A percentile compares a stretch with the other conserved stretches of the same genome.
Evolutionary conservation across 805 yeast species (phyloP).

Genomic region (Ogataea glucozyma): DNA sequence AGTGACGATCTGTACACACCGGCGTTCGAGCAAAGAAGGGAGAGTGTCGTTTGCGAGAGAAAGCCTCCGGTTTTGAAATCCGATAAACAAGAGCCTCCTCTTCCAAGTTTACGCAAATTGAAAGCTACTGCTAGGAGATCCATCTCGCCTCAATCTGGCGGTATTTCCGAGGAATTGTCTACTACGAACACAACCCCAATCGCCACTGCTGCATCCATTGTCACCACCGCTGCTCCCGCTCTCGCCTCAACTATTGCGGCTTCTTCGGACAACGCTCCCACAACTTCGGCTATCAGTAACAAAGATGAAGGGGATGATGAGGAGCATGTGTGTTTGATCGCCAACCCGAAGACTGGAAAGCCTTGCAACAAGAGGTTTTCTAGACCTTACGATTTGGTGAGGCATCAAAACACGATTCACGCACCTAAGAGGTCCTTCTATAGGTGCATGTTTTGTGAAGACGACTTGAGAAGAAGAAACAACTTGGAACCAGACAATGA

Average conservation of each 20-base stretch:
- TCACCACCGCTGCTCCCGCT: not conserved
- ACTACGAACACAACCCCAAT: slow-evolving; percentile 1
- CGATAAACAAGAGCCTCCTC: slow-evolving; percentile 22
- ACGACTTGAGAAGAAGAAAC: slow-evolving; percentile 50
- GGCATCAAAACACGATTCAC: slow-evolving; percentile 97
- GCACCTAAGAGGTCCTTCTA: slow-evolving; percentile 83
- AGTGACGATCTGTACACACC: slow-evolving; percentile 33
- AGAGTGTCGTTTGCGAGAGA: slow-evolving; percentile 24
- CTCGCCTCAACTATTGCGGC: not conserved
- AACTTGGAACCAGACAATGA: slow-evolving; percentile 47
- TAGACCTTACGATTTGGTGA: slow-evolving; percentile 88
- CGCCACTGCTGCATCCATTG: slow-evolving; percentile 6
- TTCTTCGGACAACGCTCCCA: no score
- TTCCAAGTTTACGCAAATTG: slow-evolving; percentile 25
- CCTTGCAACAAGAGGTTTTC: slow-evolving; percentile 81
- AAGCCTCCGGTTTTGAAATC: slow-evolving; percentile 19
- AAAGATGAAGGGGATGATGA: slow-evolving; percentile 19
- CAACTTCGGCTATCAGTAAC: slow-evolving; percentile 1
- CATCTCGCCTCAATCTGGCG: slow-evolving; percentile 8
- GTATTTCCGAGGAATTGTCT: not conserved
- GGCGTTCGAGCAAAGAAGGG: slow-evolving; percentile 32
- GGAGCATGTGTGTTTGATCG: slow-evolving; percentile 58
- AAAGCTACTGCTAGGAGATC: slow-evolving; percentile 15
- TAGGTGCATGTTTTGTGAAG: slow-evolving; percentile 85
- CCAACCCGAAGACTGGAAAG: slow-evolving; percentile 59